Evolutionary conservation across 306 rosid species (phyloP), one percentile per base, ranked within the genome.

Genomic region (Fagus crenata): DNA sequence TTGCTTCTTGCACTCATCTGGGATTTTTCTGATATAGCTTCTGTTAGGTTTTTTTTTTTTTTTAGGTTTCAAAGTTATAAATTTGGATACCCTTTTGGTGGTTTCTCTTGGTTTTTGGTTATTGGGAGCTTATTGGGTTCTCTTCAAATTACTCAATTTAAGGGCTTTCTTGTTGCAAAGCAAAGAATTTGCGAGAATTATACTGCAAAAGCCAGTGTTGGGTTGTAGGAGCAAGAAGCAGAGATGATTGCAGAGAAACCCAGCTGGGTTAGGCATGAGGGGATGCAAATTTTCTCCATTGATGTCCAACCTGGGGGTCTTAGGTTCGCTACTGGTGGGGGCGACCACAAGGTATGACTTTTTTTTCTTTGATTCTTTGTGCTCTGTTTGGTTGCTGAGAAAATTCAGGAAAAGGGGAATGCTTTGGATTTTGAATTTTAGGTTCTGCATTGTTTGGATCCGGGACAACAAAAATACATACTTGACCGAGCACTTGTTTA

Each of bases 251-350:
- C 97, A 4, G 99, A 95, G 84, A 95, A 95, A 78, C 99, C 97
- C 69, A 86, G 89, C 42, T 95, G 97, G 97, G 88, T 95, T 75
- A 90, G 90, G 83, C 99, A 95, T 83, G 97, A 95, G 77, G 97
- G 99, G 14, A 89, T 92, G 97, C 97, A 95, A 75, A 95, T 95
- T 78, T 95, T 95, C 87, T 95, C 97, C 83, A 92, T 95, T 82
- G 99, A 95, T 87, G 93, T 95, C 74, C 99, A 95, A 85, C 97
- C 97, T 6, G 97, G 97, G 12, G 97, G 97, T 5, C 89, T 89
- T 53, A 84, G 99, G 82, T 87, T 95, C 32, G 96, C 97, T 12
- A 92, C 99, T 81, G 99, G 99, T 55, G 99, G 99, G 65, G 99
- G 99, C 77, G 99, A 95, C 89, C 97, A 95, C 81, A 95, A 95